Evolutionary conservation across 495 filamentous ascomycete genomes (phyloP), one percentile per base, ranked within the genome.

Genomic region (Penicillium chermesinum): DNA sequence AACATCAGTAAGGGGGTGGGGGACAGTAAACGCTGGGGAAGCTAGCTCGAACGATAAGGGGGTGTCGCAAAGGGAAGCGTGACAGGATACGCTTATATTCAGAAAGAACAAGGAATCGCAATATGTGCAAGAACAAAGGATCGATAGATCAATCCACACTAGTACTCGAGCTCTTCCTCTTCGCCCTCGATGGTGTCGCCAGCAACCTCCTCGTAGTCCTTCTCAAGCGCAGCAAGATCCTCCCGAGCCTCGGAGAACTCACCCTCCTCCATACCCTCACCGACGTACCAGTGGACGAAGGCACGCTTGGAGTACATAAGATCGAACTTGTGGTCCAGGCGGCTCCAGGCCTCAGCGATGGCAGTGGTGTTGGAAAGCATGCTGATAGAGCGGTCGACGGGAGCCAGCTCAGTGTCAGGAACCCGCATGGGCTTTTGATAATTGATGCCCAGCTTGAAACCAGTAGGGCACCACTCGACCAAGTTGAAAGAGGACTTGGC

Each of bases 291-390:
- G 70, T 95, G 89, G 13, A 95, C 89, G 62, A 95, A 95, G 35
- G 89, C 89, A 58, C 89, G 87, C 81, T 95, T 95, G 73, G 81
- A 87, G 76, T 95, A 94, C 89, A 95, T 95, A 54, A 95, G 86
- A 58, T 95, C 89, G 71, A 95, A 95, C 72, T 95, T 95, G 75
- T 88, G 82, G 68, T 91, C 87, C 21, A 95, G 76, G 53, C 88
- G 85, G 38, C 79, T 81, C 89, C 89, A 95, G 36, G 89, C 89
- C 69, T 95, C 89, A 38, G 89, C 82, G 50, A 95, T 93, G 48
- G 89, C 86, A 10, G 89, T 95, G 17, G 89, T 93, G 79, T 95
- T 95, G 72, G 84, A 87, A 48, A 95, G 72, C 89, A 95, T 95
- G 59, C 84, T 87, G 46, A 93, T 88, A 62, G 83, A 86, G 53